Percentiles rank a stretch among this genome's conserved stretches.
Evolutionary conservation across 2,329 filamentous ascomycete genomes (phyloP).

Genomic region (Trichophyton benhamiae): DNA sequence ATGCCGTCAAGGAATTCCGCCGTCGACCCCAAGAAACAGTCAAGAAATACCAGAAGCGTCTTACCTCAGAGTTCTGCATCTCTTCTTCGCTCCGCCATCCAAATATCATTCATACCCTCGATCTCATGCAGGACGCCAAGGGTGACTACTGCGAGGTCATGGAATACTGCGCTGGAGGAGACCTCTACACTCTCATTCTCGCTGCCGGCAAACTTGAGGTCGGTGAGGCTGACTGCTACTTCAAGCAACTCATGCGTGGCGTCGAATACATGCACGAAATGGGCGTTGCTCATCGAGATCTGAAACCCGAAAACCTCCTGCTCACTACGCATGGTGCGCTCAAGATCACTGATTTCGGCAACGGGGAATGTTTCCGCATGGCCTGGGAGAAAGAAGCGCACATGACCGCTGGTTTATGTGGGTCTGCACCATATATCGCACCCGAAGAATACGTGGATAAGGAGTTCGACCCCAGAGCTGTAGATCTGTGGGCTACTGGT

Average conservation of each 20-base stretch:
- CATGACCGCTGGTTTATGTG: slow-evolving; percentile 94
- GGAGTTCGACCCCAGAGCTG: slow-evolving; percentile 94
- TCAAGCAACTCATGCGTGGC: slow-evolving; percentile 98
- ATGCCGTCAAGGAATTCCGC: slow-evolving; percentile 96
- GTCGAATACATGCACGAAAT: slow-evolving; percentile 99
- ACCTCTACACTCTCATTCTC: slow-evolving; percentile 86
- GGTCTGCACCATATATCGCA: slow-evolving; percentile 92
- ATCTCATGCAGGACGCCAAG: slow-evolving; percentile 88
- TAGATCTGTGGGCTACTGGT: slow-evolving; percentile 95
- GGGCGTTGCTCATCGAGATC: slow-evolving; percentile 91
- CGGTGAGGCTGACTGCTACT: slow-evolving; percentile 89
- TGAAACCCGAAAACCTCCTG: slow-evolving; percentile 93
- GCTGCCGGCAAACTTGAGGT: slow-evolving; percentile 81
- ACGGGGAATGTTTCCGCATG: slow-evolving; percentile 98
- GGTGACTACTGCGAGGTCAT: slow-evolving; percentile 98
- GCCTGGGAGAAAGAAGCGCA: slow-evolving; percentile 97
- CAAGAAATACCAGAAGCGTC: slow-evolving; percentile 94
- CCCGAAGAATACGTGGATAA: slow-evolving; percentile 91
- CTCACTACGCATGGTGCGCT: slow-evolving; percentile 83
- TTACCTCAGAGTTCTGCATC: slow-evolving; percentile 97
- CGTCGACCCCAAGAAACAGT: slow-evolving; percentile 85
- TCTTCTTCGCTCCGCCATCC: slow-evolving; percentile 92
- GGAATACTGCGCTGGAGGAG: slow-evolving; percentile 96
- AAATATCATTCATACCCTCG: slow-evolving; percentile 95
- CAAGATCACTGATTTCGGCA: slow-evolving; percentile 98